Base-by-base conservation (phyloP, 495 filamentous ascomycete genomes). In the Neurospora sp. region DNA sequence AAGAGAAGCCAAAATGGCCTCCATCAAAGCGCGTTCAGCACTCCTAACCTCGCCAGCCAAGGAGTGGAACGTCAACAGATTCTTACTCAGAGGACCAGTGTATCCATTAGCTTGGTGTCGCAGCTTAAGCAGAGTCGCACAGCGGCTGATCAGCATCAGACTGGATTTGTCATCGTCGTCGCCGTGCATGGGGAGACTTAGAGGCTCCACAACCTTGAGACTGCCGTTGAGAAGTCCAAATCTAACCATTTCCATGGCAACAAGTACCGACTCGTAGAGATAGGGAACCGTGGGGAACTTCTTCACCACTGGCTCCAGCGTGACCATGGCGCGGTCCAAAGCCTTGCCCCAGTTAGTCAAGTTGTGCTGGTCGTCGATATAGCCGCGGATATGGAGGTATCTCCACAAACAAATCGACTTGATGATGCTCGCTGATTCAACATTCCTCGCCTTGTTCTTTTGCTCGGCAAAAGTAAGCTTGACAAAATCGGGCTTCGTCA, bases 71-170 rank as follows among this genome's bases (percentile, higher is more conserved):
- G 90, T 91, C 12, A 98, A 86, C 59, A 98, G 86, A 76, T 96
- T 92, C 78, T 94, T 90, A 85, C 92, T 97, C 1, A 99, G 86
- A 0, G 96, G 96, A 1, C 96, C 96, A 35, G 96, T 98, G 82
- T 97, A 99, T 35, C 96, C 94, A 76, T 94, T 94, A 7, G 86
- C 83, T 75, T 92, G 88, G 79, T 99, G 96, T 39, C 89, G 89
- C 35, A 99, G 84, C 76, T 91, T 92, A 69, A 91, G 89, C 75
- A 98, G 85, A 70, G 90, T 93, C 16, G 94, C 92, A 72, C 96
- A 91, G 48, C 94, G 91, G 72, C 92, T 93, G 74, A 98, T 89
- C 39, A 98, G 87, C 74, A 95, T 85, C 46, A 92, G 89, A 81
- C 90, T 90, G 11, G 84, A 82, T 79, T 90, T 91, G 76, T 95